These are phyloP conservation scores for Pseudocercospora crystallina DNA, from an alignment of 2,329 filamentous ascomycete genomes.

Conservation along the genomic window DNA sequence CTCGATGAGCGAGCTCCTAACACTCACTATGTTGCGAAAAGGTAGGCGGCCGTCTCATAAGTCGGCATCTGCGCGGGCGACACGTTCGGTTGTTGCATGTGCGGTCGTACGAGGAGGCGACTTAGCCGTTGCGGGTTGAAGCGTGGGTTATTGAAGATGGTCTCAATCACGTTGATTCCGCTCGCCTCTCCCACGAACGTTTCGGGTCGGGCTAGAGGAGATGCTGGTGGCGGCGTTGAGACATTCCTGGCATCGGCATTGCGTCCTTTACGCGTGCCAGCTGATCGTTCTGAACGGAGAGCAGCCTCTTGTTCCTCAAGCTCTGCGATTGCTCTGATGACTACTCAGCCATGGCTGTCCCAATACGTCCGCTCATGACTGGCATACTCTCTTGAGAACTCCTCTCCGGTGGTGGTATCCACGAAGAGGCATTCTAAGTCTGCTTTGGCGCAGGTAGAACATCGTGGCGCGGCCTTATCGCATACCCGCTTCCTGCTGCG, in stretches of 20 bases:
- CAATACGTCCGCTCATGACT: too few species aligned
- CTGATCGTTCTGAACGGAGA: constrained; percentile 2
- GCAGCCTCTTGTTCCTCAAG: constrained; percentile 13
- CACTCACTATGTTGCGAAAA: constrained; percentile 6
- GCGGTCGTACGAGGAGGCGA: constrained; percentile 6
- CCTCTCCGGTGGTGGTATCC: constrained; percentile 13
- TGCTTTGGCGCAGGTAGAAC: constrained; percentile 14
- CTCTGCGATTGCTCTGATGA: constrained; percentile 9
- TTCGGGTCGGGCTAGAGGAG: neutral
- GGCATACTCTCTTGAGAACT: constrained; percentile 19
- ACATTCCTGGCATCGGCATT: neutral
- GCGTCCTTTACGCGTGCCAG: too few species aligned
- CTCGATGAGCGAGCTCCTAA: too few species aligned
- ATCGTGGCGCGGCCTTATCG: constrained; percentile 18
- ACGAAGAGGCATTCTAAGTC: constrained; percentile 16
- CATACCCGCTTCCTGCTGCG: constrained; percentile 10
- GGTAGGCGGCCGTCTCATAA: neutral
- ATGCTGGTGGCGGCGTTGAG: neutral
- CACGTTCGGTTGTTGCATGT: constrained; percentile 10
- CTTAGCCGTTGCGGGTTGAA: constrained; percentile 8
- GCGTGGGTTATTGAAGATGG: constrained; percentile 8
- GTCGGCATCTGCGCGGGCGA: constrained; percentile 10
- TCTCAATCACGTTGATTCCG: constrained; percentile 12
- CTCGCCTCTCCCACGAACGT: constrained; percentile 9
- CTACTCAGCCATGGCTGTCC: neutral